A percentile compares a stretch with the other conserved stretches of the same genome.
Evolutionary conservation across 495 filamentous ascomycete species (phyloP).

Genomic region (Xylaria intraflava): DNA sequence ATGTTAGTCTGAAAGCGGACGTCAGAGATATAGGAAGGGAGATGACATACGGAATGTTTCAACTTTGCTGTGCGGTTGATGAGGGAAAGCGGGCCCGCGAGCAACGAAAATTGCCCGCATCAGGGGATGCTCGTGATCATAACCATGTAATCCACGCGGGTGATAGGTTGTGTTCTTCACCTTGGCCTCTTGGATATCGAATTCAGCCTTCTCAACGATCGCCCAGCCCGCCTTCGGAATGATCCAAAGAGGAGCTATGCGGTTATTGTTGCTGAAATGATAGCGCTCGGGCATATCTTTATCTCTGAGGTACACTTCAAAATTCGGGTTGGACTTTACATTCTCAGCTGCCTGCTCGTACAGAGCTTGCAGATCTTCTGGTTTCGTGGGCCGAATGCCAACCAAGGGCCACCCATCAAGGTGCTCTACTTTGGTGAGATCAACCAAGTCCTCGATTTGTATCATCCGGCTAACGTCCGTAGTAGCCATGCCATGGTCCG

Average conservation of each 20-base stretch:
- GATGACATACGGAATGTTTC: conserved; percentile 71
- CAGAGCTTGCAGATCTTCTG: conserved; percentile 50
- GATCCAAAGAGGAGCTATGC: conserved; percentile 90
- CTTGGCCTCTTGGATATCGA: conserved; percentile 58
- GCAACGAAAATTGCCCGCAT: conserved; percentile 93
- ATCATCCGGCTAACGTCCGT: conserved; percentile 76
- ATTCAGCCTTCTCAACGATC: conserved; percentile 71
- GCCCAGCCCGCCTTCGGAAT: conserved; percentile 87
- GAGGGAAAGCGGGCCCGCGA: conserved; percentile 80
- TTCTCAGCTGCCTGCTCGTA: conserved; percentile 46
- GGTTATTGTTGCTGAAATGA: conserved; percentile 76
- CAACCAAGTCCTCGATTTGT: conserved; percentile 87
- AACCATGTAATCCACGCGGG: conserved; percentile 78
- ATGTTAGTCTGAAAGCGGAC: conserved; percentile 15
- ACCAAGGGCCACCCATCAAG: conserved; percentile 93
- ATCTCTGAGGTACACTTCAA: conserved; percentile 79
- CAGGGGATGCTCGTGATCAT: conserved; percentile 80
- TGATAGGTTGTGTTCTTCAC: conserved; percentile 59
- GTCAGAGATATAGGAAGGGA: background rate
- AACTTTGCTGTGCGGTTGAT: conserved; percentile 70
- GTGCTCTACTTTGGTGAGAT: conserved; percentile 65
- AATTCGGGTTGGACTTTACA: conserved; percentile 51
- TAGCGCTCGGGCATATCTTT: conserved; percentile 79
- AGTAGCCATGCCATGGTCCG: conserved; percentile 96
- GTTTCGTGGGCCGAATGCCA: conserved; percentile 70